A percentile compares a stretch with the other conserved stretches of the same genome.
phyloP scores from a whole-genome alignment of 441 rosid genomes.

The Mallotus repandus region DNA sequence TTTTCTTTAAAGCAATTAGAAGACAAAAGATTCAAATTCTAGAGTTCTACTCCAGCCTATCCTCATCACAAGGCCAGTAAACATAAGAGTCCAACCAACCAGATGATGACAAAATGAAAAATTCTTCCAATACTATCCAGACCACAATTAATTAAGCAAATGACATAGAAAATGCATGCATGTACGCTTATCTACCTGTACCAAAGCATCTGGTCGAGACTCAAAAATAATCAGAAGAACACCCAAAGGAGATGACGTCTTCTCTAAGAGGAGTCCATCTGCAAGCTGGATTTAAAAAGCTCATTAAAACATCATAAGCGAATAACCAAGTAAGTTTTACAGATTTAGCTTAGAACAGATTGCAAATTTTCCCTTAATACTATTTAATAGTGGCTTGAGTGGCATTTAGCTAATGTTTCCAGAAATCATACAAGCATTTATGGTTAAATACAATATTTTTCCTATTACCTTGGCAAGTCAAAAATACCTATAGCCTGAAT shows the following conservation, averaged over 20 bases:
- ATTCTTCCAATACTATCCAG: neutral
- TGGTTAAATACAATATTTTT: too few species aligned
- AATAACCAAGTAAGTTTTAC: neutral
- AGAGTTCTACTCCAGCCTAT: neutral
- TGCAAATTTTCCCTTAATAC: neutral
- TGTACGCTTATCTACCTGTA: constrained; percentile 56
- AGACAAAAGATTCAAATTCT: neutral
- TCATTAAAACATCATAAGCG: too few species aligned
- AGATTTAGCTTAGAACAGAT: neutral
- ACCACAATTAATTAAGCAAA: constrained; percentile 11
- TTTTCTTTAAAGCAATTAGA: neutral
- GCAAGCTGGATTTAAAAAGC: constrained; percentile 49
- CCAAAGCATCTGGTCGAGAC: constrained; percentile 95
- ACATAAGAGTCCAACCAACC: neutral
- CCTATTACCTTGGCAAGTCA: neutral
- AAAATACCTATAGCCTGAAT: neutral
- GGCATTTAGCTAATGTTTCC: too few species aligned
- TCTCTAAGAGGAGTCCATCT: constrained; percentile 87
- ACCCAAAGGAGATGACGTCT: constrained; percentile 93
- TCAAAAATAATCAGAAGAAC: constrained; percentile 96
- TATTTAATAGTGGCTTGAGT: neutral
- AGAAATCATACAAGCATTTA: too few species aligned
- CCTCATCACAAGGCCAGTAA: neutral
- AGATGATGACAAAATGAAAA: neutral
- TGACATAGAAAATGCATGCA: neutral